Evolutionary conservation across 73 alveolate species (phyloP), one percentile per base, ranked within the genome.

Genomic region (Symbiodinium pilosum): DNA sequence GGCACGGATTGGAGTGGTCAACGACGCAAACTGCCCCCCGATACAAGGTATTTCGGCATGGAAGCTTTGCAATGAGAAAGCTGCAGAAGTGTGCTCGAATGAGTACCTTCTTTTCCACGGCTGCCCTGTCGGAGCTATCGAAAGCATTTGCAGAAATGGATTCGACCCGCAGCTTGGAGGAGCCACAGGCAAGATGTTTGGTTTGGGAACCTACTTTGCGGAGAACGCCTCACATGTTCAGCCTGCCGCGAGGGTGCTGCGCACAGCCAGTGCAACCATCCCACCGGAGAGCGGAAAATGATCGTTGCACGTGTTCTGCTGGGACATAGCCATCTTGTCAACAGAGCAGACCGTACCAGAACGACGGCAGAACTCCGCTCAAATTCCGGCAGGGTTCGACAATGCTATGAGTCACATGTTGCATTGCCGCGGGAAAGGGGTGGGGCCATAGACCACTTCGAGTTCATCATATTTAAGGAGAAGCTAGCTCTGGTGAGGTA

Each of bases 361-460:
- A 34, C 28, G 30, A 34, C 64, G 52, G 56, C 56, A 38, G 52
- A 30, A 0, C 43, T 32, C 39, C 85, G 85, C 0, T 40, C 39
- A 14, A 40, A 9, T 21, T 54, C 71, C 26, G 71, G 71, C n/a
- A 24, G 26, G 32, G 71, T 21, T 21, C n/a, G 34, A 30, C 7
- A 54, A 54, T 36, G 24, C 43, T 40, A 40, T 40, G 89, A 83
- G 34, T 38, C 64, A 1, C 51, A 11, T 34, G 38, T 59, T 83
- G 89, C 89, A 12, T 34, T 40, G 56, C 34, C 32, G 52, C 18
- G n/a, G 16, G 91, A 30, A 26, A 16, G 26, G 51, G 91, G 91
- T 34, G 91, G 91, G 64, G 51, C 64, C 38, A 39, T 83, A 39
- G 91, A 83, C 40, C 91, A 83, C 59, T 2, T 34, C n/a, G 91